Evolutionary conservation across 2,329 filamentous ascomycete genomes (phyloP).

Genomic region (Colletotrichum karsti): DNA sequence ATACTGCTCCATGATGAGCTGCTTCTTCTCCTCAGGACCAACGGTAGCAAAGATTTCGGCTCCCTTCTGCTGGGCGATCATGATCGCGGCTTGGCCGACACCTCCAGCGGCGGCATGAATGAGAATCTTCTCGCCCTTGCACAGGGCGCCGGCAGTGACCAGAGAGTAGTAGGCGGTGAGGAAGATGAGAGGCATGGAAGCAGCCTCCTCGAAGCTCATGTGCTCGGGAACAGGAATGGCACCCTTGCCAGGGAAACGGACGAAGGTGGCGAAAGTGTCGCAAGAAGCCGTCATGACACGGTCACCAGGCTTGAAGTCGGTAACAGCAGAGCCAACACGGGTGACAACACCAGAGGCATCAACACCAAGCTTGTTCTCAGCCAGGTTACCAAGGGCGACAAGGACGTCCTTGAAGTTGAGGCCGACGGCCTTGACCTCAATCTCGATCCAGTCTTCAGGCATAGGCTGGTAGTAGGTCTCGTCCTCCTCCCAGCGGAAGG

Average conservation of each 20-base stretch:
- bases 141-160: constrained; percentile 38
- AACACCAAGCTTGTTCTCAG: constrained; percentile 34
- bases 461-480: constrained; percentile 7
- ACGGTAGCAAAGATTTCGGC: constrained; percentile 53
- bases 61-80: constrained; percentile 45
- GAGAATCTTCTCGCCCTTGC: constrained; percentile 46
- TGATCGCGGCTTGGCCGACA: constrained; percentile 49
- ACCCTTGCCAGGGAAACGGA: constrained; percentile 30
- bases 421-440: constrained; percentile 37
- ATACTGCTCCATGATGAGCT: constrained; percentile 37
- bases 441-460: constrained; percentile 30
- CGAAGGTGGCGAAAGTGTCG: constrained; percentile 33
- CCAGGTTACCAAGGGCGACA: constrained; percentile 36
- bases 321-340: constrained; percentile 38
- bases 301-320: constrained; percentile 40
- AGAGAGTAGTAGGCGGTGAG: constrained; percentile 39
- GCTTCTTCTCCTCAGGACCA: constrained; percentile 37
- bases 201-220: constrained; percentile 47
- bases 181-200: constrained; percentile 38
- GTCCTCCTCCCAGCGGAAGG: constrained; percentile 35
- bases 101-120: constrained; percentile 49
- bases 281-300: constrained; percentile 33
- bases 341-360: constrained; percentile 44
- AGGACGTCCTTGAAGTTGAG: constrained; percentile 38
- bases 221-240: constrained; percentile 45